Evolutionary conservation across 2,329 filamentous ascomycete species (phyloP).

Genomic region (Colletotrichum echinochloae): DNA sequence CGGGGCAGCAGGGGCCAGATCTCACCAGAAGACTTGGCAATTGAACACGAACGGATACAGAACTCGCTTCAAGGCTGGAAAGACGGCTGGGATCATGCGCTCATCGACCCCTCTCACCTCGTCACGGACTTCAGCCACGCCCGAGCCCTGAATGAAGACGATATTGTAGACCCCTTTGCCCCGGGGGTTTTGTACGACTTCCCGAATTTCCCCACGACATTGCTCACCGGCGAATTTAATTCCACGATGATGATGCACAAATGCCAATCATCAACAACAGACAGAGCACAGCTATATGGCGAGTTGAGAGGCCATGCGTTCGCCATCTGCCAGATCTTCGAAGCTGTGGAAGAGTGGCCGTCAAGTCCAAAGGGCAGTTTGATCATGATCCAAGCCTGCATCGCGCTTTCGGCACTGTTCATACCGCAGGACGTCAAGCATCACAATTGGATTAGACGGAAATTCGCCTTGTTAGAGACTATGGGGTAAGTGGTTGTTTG

Average conservation of each 20-base stretch:
- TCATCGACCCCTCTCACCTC: constrained; percentile 71
- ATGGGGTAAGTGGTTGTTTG: constrained; percentile 73
- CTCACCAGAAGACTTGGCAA: constrained; percentile 71
- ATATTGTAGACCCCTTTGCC: constrained; percentile 80
- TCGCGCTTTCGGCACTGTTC: constrained; percentile 83
- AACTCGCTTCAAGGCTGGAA: constrained; percentile 63
- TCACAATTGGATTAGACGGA: constrained; percentile 82
- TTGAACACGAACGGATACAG: constrained; percentile 68
- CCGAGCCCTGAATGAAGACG: constrained; percentile 65
- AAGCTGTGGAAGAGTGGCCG: constrained; percentile 80
- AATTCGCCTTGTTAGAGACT: constrained; percentile 82
- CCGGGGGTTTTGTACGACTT: constrained; percentile 77
- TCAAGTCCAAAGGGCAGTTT: constrained; percentile 76
- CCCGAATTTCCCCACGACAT: constrained; percentile 79
- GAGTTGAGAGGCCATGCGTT: constrained; percentile 74
- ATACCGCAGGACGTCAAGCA: constrained; percentile 80
- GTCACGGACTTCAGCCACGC: constrained; percentile 72
- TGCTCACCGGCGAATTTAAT: constrained; percentile 81
- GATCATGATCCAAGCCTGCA: constrained; percentile 78
- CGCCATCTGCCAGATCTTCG: constrained; percentile 81
- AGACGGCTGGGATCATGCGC: constrained; percentile 67
- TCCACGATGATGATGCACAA: constrained; percentile 84
- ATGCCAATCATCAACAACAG: constrained; percentile 73
- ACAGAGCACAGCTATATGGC: constrained; percentile 61
- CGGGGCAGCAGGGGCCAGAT: constrained; percentile 74